These are phyloP conservation scores for Podila horticola DNA, from an alignment of 192 early-diverging fungal species.

Conservation along the genomic window DNA sequence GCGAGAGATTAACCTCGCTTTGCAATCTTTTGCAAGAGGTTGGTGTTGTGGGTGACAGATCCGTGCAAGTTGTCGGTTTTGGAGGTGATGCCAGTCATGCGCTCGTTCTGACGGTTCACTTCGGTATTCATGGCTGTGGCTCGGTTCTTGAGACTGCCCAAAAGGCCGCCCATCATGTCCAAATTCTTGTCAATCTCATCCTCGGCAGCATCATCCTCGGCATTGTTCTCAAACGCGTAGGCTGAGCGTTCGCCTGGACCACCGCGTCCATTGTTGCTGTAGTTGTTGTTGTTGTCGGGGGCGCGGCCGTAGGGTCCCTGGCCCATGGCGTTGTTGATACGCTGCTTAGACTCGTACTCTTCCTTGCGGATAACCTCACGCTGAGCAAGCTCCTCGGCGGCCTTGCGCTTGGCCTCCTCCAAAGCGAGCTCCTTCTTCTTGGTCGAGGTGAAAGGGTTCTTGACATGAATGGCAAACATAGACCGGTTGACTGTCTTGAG, in stretches of 20 bases:
- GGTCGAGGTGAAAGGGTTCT: conserved; percentile 74
- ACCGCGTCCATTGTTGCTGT: conserved; percentile 59
- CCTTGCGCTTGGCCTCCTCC: conserved; percentile 57
- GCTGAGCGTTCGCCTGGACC: conserved; percentile 61
- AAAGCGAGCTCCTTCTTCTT: conserved; percentile 69
- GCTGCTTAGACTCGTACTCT: conserved; percentile 67
- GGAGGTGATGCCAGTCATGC: conserved; percentile 57
- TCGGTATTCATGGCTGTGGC: conserved; percentile 67
- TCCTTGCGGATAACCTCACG: conserved; percentile 63
- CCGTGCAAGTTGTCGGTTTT: conserved; percentile 62
- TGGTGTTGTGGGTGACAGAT: conserved; percentile 39
- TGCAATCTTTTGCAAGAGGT: conserved; percentile 45
- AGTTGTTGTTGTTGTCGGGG: conserved; percentile 7
- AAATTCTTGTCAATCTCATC: conserved; percentile 77
- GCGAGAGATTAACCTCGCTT: conserved; percentile 24
- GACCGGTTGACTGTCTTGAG: conserved; percentile 77
- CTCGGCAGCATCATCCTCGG: conserved; percentile 74
- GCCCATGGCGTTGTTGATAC: conserved; percentile 59
- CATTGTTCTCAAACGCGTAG: conserved; percentile 75
- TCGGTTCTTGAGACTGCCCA: conserved; percentile 67
- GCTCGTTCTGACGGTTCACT: conserved; percentile 70
- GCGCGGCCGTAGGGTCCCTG: conserved; percentile 49
- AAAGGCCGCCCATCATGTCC: conserved; percentile 62
- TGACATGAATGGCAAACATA: conserved; percentile 75
- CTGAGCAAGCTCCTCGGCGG: conserved; percentile 60